Base-by-base conservation (phyloP, 2,329 filamentous ascomycete species). In the Rosellinia necatrix region DNA sequence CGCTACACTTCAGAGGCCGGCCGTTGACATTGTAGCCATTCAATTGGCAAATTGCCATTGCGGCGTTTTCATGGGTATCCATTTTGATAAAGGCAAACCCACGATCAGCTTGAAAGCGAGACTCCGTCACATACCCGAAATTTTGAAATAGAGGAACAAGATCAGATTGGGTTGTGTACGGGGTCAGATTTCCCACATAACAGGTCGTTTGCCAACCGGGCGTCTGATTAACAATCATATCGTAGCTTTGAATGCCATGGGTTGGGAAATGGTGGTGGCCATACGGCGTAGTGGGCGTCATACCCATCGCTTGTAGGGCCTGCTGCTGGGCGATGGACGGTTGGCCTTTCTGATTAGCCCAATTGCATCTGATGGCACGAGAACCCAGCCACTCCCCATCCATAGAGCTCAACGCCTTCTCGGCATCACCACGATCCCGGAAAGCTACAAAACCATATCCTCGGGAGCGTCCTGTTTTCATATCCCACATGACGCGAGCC, bases 281-380 rank as follows among this genome's bases (percentile, higher is more conserved):
- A 70, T 92, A 99, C 10, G 93, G 92, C 42, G 92, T 97, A 25
- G 93, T 96, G 4, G 94, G 94, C 22, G 93, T 96, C 89, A 99
- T 92, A 71, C 94, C 94, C 91, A 97, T 96, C 56, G 92, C 89
- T 60, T 89, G 89, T 91, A 99, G 94, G 32, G 92, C 91, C 75
- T 96, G 91, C 77, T 97, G 94, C 78, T 99, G 93, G 44, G 92
- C 92, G 74, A 97, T 97, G 2, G 94, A 97, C 53, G 94, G 94
- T 71, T 99, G 94, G n/a, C 94, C 94, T 81, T 99, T 99, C 72
- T 99, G 94, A 79, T 99, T 99, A 59, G 94, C 94, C 94, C 94
- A 99, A 81, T 99, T 99, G 84, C 93, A 97, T 67, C 94, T 92
- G 71, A 99, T 99, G 35, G 94, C 94, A 63, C 94, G 90, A 68